Evolutionary conservation across 805 yeast species (phyloP), one percentile per base, ranked within the genome.

Genomic region (Tetrapisispora fleetii): DNA sequence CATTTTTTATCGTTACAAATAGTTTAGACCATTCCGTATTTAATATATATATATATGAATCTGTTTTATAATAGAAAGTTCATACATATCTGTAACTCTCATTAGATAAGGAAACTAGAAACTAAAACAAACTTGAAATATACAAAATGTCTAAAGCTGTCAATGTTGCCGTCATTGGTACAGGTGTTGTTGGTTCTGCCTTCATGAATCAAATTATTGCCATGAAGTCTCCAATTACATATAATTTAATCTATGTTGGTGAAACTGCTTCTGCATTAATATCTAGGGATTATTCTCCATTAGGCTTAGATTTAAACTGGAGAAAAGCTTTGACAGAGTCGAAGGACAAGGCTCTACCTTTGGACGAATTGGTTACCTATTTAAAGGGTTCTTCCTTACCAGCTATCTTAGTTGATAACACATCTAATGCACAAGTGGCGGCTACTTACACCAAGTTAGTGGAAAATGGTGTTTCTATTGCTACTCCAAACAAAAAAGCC

Each of bases 401-500:
- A 45, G 79, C 87, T 33, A 84, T 93, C 54, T 72, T 93, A 51
- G 85, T 93, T 39, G 99, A 93, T 70, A 93, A 93, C 77, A 93
- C 99, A 45, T 89, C 98, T 30, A 85, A 82, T 67, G 85, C 78
- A 54, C 64, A 76, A 7, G 70, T 91, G 56, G 95, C 98, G 42
- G 74, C 77, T 40, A 76, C 78, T 47, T 93, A 93, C 68, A 85
- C 95, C 41, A 67, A 72, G 37, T 81, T 93, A 59, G 73, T 91
- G 52, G 67, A 75, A 55, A 77, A 74, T 51, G 95, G 96, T 37
- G 81, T 93, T 55, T 88, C 96, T 41, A 80, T 93, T 59, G 99
- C 98, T 18, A 93, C 99, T 41, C 99, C 99, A 57, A 93, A 93
- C 76, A 93, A 93, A 70, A 93, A 93, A 75, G 99, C 95, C 0